Evolutionary conservation across 2,329 filamentous ascomycete species (phyloP).

Genomic region (Cercospora janseana): DNA sequence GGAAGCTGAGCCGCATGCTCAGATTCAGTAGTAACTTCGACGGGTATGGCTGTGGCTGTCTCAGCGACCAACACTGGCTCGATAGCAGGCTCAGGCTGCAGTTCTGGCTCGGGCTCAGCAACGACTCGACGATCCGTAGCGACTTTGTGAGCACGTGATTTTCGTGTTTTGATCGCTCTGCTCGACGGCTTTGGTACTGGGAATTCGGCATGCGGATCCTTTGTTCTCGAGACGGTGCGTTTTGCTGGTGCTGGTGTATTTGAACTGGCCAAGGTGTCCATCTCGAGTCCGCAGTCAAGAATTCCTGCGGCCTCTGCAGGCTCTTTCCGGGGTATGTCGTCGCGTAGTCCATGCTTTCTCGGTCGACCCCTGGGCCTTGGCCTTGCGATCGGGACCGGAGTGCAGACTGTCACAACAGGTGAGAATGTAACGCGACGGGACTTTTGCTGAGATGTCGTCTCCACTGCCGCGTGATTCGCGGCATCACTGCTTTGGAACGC

Average conservation of each 20-base stretch:
- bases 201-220: too few relatives aligned
- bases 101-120: too few relatives aligned
- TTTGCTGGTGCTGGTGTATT: not conserved
- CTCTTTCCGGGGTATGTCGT: not conserved
- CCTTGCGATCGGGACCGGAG: not conserved
- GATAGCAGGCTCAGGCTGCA: too few relatives aligned
- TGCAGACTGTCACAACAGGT: slow-evolving; percentile 14
- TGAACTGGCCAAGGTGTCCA: not conserved
- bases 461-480: not conserved
- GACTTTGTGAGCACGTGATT: too few relatives aligned
- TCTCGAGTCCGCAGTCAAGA: slow-evolving; percentile 1
- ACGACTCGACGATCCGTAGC: too few relatives aligned
- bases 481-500: too few relatives aligned
- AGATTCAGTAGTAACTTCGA: not conserved
- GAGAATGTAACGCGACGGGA: slow-evolving; percentile 18
- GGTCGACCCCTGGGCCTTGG: not conserved
- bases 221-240: not conserved
- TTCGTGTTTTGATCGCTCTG: too few relatives aligned
- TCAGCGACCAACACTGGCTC: too few relatives aligned
- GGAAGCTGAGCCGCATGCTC: not conserved
- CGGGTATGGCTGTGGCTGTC: too few relatives aligned
- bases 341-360: not conserved
- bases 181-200: too few relatives aligned
- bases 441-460: slow-evolving; percentile 1
- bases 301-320: not conserved